These are phyloP conservation scores for Schizophyllum amplum DNA, from an alignment of 1,284 basidiomycete species.

Conservation along the genomic window DNA sequence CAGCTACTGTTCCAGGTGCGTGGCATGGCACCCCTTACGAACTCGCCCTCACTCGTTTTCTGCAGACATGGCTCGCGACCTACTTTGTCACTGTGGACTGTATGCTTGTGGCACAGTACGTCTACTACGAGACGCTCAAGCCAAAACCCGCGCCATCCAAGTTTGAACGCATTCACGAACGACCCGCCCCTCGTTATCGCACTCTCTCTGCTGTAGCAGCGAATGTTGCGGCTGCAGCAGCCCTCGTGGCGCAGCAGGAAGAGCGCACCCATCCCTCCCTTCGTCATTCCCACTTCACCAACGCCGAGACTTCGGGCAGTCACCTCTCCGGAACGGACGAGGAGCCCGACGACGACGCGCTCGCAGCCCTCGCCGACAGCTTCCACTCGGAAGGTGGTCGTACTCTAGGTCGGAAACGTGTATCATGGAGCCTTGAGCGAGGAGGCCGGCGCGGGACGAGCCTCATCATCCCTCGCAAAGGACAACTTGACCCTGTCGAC, in stretches of 20 bases:
- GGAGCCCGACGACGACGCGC: conserved; percentile 42
- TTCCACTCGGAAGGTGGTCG: conserved; percentile 61
- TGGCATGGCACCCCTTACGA: conserved; percentile 8
- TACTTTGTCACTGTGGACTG: conserved; percentile 84
- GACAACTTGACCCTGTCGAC: neutral
- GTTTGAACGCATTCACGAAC: conserved; percentile 31
- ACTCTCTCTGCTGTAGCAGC: conserved; percentile 59
- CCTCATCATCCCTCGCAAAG: conserved; percentile 12
- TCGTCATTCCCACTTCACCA: neutral
- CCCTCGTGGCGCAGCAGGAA: conserved; percentile 55
- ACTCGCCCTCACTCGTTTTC: conserved; percentile 8
- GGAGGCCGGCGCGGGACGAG: conserved; percentile 33
- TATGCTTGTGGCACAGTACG: conserved; percentile 67
- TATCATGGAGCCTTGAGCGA: conserved; percentile 63
- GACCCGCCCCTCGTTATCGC: conserved; percentile 52
- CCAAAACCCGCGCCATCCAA: conserved; percentile 24
- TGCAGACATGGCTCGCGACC: conserved; percentile 76
- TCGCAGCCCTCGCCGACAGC: conserved; percentile 55
- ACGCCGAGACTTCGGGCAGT: conserved; percentile 12
- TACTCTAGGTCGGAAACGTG: conserved; percentile 38
- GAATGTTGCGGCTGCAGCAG: conserved; percentile 59
- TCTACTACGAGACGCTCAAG: conserved; percentile 49
- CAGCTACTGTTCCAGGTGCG: conserved; percentile 91
- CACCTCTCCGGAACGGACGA: conserved; percentile 30
- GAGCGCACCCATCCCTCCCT: conserved; percentile 18